Conservation (phyloP, 1,139 yeast species). For the Meyerozyma elateridarum region DNA sequence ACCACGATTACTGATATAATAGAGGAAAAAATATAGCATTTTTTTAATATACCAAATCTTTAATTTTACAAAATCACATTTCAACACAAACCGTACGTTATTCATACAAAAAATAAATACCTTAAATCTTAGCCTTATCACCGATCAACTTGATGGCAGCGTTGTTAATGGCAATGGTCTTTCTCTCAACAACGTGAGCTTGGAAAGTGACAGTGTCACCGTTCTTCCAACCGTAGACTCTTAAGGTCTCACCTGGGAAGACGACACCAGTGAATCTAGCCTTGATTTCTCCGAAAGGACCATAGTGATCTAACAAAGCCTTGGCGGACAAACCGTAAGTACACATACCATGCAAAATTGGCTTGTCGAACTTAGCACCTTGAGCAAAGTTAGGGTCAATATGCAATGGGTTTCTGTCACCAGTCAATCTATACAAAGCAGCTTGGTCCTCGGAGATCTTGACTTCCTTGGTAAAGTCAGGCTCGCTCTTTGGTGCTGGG, state of each 20-base stretch:
- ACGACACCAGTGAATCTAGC: constrained; percentile 90
- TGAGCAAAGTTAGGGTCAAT: constrained; percentile 89
- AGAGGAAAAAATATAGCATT: constrained; percentile 2
- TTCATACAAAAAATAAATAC: constrained; percentile 5
- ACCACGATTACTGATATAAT: constrained; percentile 2
- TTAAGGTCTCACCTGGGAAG: constrained; percentile 93
- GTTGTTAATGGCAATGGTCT: constrained; percentile 73
- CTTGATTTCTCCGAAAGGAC: constrained; percentile 80
- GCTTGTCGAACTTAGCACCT: constrained; percentile 80
- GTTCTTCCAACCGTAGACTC: constrained; percentile 80
- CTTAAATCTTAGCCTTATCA: constrained; percentile 39
- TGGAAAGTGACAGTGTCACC: constrained; percentile 71
- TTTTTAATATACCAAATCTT: not conserved
- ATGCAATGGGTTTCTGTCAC: constrained; percentile 94
- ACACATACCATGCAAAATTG: constrained; percentile 92
- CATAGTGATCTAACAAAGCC: constrained; percentile 72
- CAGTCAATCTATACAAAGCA: constrained; percentile 84
- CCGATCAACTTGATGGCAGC: constrained; percentile 74
- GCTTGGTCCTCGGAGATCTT: constrained; percentile 75
- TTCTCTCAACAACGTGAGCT: constrained; percentile 76
- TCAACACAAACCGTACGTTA: constrained; percentile 2
- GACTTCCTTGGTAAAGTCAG: constrained; percentile 62
- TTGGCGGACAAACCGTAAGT: constrained; percentile 81
- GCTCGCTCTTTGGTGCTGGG: constrained; percentile 57
- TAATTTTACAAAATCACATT: constrained; percentile 1